phyloP scores from a whole-genome alignment of 345 rosid genomes.

The Eucalyptus curtisii region DNA sequence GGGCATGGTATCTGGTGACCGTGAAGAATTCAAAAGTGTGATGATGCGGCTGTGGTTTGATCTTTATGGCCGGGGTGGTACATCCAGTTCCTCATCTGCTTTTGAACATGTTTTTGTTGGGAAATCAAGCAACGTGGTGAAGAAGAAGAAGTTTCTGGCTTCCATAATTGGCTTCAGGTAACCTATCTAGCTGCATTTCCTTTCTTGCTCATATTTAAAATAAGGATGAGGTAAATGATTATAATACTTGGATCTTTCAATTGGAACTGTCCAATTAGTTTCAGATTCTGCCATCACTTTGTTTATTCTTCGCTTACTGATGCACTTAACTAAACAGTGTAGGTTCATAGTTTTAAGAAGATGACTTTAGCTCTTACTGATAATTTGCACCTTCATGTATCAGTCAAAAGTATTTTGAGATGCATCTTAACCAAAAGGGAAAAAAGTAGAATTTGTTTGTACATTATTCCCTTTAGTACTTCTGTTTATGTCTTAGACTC shows the following conservation, averaged over 20 bases:
- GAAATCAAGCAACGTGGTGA: conserved; percentile 74
- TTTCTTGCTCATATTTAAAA: not conserved
- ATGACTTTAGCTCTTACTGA: not conserved
- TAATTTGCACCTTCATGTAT: not conserved
- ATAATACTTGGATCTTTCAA: not conserved
- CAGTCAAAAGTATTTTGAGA: not conserved
- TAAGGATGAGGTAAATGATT: not conserved
- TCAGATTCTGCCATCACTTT: not conserved
- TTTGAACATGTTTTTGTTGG: conserved; percentile 98
- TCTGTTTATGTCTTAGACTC: not conserved
- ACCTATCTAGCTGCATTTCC: not conserved
- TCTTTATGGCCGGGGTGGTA: conserved; percentile 79
- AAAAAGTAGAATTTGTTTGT: not conserved
- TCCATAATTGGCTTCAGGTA: conserved; percentile 99
- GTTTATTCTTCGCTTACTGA: not conserved
- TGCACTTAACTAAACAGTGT: not conserved
- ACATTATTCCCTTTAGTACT: not conserved
- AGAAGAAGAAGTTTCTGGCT: conserved; percentile 68
- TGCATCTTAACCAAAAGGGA: not conserved
- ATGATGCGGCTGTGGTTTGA: conserved; percentile 77
- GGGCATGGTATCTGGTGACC: conserved; percentile 49
- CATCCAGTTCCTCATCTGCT: conserved; percentile 77
- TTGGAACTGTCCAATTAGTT: not conserved
- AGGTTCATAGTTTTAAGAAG: not conserved
- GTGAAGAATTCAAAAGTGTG: conserved; percentile 61